Base-by-base conservation (phyloP, 495 filamentous ascomycete genomes). In the Lasiosphaeris hirsuta region DNA sequence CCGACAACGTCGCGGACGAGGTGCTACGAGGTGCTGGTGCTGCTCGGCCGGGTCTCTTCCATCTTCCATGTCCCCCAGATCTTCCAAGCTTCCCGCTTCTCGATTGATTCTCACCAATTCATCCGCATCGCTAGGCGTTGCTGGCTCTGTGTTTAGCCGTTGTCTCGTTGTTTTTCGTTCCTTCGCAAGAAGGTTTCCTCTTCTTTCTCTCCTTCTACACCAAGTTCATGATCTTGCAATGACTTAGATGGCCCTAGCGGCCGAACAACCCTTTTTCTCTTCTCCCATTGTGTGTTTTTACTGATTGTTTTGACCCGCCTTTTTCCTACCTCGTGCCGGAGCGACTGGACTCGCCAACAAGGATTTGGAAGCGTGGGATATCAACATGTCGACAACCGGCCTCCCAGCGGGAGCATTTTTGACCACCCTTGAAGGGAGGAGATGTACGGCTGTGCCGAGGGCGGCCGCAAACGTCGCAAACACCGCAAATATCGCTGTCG, bases 371-470 rank as follows among this genome's bases (percentile, higher is more conserved):
- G 18, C 43, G 51, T 40, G 48, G 49, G 48, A 68, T 64, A 65
- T 65, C 68, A 66, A 70, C 36, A 69, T 69, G 63, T 58, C 69
- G 33, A 59, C 55, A 38, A 53, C 59, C 38, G 64, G 59, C 47
- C 68, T 72, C 65, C 73, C 70, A 50, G 57, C 66, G 65, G 70
- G 72, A 59, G 72, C 68, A n/a, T 72, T 63, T 33, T 67, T 77
- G 57, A 77, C 78, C 30, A 75, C 67, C 11, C 70, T 79, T 46
- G 49, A 69, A 17, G 77, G 78, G 15, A 73, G 65, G 56, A 72
- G 67, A 63, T 81, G 80, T 63, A 79, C 78, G 59, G 74, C 73
- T 35, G 61, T 77, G 50, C 78, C 78, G 38, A 75, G 69, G 52
- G 56, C 63, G 41, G 39, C 45, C 56, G 23, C 23, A 5, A 30